Conservation (phyloP, 1,284 basidiomycete genomes). For the Boletus calvinii region DNA sequence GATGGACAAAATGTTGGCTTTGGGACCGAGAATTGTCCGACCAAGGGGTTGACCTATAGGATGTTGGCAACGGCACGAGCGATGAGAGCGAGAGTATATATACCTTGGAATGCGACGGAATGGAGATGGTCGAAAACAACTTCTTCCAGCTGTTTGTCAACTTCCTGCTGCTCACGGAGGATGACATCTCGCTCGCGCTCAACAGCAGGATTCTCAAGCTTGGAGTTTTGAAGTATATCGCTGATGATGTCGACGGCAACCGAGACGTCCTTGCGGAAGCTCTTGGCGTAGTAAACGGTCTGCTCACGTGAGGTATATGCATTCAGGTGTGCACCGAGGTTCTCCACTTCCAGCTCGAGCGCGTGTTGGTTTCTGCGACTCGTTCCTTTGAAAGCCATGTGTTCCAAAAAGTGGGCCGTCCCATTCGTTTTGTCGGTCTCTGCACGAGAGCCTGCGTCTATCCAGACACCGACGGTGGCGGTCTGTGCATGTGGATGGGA, state of each 20-base stretch:
- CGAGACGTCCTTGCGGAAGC: conserved; percentile 94
- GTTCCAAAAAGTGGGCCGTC: conserved; percentile 98
- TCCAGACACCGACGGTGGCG: conserved; percentile 98
- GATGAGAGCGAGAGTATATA: conserved; percentile 32
- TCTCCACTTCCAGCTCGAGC: conserved; percentile 97
- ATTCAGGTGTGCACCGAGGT: conserved; percentile 96
- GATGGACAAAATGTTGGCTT: conserved; percentile 96
- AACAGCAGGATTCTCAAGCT: conserved; percentile 86
- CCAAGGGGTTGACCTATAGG: conserved; percentile 87
- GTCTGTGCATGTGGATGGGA: conserved; percentile 93
- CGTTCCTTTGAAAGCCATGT: conserved; percentile 97
- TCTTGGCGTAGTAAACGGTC: conserved; percentile 99
- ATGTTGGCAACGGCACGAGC: conserved; percentile 12
- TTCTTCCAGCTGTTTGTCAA: conserved; percentile 97
- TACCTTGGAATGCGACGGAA: conserved; percentile 93
- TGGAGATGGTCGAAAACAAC: conserved; percentile 99
- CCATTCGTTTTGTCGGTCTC: conserved; percentile 95
- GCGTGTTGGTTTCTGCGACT: conserved; percentile 86
- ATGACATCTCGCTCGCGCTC: conserved; percentile 98
- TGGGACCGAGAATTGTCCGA: conserved; percentile 96
- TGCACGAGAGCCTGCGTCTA: conserved; percentile 95
- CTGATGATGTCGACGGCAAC: conserved; percentile 95
- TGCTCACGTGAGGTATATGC: conserved; percentile 99
- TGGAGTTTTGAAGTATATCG: conserved; percentile 98
- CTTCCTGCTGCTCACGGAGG: conserved; percentile 97